Percentiles rank a stretch among this genome's conserved stretches.
Evolutionary conservation across 352 stramenopile genomes (phyloP).

Genomic region (Blastocystis sp.): DNA sequence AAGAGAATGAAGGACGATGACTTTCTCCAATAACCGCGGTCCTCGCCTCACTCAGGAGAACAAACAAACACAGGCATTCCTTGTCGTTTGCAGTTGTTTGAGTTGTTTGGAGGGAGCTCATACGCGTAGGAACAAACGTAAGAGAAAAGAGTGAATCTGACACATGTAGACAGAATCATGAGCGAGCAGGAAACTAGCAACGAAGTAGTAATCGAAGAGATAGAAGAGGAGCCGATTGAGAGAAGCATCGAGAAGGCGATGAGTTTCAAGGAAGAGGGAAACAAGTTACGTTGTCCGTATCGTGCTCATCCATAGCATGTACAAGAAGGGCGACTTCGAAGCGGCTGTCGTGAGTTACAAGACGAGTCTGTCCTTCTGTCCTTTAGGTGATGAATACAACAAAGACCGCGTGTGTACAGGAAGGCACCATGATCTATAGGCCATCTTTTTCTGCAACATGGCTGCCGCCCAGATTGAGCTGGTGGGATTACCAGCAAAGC

Average conservation of each 20-base stretch:
- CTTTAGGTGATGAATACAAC: slow-evolving; percentile 54
- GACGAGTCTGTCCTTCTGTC: slow-evolving; percentile 35
- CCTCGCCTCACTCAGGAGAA: background rate
- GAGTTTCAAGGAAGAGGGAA: slow-evolving; percentile 49
- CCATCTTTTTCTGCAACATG: slow-evolving; percentile 65
- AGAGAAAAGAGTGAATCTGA: too few species aligned
- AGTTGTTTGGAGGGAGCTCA: too few species aligned
- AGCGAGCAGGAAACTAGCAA: background rate
- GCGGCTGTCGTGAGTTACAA: slow-evolving; percentile 54
- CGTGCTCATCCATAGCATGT: background rate
- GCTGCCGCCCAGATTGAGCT: slow-evolving; percentile 65
- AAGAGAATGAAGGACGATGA: background rate
- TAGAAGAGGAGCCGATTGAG: slow-evolving; percentile 42
- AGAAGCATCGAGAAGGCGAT: slow-evolving; percentile 26
- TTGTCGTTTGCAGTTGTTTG: too few species aligned
- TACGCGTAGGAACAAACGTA: too few species aligned
- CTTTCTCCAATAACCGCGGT: background rate
- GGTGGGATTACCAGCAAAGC: background rate
- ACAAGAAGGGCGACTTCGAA: slow-evolving; percentile 54
- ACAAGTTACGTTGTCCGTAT: background rate
- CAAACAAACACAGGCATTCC: too few species aligned
- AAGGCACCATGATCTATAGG: background rate
- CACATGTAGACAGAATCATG: background rate
- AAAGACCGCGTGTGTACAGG: slow-evolving; percentile 28
- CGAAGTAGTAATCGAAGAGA: slow-evolving; percentile 42